Evolutionary conservation across 192 early-diverging fungal genomes (phyloP), one percentile per base, ranked within the genome.

Genomic region (Gonapodya prolifera): DNA sequence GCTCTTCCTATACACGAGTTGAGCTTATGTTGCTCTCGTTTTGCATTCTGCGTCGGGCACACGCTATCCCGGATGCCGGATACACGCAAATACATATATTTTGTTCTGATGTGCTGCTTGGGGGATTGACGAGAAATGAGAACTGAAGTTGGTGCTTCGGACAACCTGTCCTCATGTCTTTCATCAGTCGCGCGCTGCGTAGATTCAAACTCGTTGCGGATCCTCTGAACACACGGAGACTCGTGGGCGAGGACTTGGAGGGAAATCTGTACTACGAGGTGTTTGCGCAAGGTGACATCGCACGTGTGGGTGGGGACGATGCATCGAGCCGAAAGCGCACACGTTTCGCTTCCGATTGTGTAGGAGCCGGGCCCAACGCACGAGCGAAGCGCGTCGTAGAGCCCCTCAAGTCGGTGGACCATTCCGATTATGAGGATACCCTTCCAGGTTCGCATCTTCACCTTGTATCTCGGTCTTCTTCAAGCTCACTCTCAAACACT

Each of bases 231-330:
- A 30, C 71, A 32, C 71, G 71, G 71, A 32, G 18, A 18, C 32
- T 73, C 71, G 71, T 73, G 16, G 71, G 71, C 31, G 71, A 73
- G 31, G 71, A 73, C 31, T 29, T 30, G 28, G 18, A 30, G 28
- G 71, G 71, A 32, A 73, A 73, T 29, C 18, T 13, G 31, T 73
- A 73, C 71, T 73, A 73, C 71, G 71, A 73, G 32, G 71, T 73
- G 18, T 30, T 30, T 8, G 18, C 71, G 8, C 28, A 73, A 32
- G 71, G 71, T 73, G 2, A 8, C 8, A 16, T 18, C 32, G 45
- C 23, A 16, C 8, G 45, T 61, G 45, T 61, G 8, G 45, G 45
- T 61, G 45, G 8, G 45, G 45, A 61, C 8, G 23, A 61, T 61
- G 8, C 8, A 61, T 61, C 45, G 45, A 61, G 8, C 45, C 8